These are phyloP conservation scores for Coprinopsis marcescibilis DNA, from an alignment of 768 basidiomycete species.

Conservation along the genomic window DNA sequence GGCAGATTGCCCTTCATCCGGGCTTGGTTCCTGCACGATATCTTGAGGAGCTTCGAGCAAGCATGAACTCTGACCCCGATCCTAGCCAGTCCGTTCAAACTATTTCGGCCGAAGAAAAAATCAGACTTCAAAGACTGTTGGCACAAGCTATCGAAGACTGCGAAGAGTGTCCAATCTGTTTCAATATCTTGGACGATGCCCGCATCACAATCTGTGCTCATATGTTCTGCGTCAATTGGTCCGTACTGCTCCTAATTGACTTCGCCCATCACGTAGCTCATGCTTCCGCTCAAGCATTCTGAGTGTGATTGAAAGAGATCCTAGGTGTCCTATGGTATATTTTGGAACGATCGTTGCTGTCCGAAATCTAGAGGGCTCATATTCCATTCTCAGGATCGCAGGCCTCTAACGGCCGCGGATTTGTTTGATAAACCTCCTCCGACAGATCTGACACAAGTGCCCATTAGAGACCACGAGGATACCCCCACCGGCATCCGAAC, in stretches of 20 bases:
- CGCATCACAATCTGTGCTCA: conserved; percentile 73
- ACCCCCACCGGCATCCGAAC: conserved; percentile 31
- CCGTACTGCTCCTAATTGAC: conserved; percentile 11
- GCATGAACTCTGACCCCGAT: conserved; percentile 29
- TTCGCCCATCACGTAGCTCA: not conserved
- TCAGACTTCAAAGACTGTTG: conserved; percentile 51
- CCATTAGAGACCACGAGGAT: conserved; percentile 34
- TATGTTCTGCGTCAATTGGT: conserved; percentile 70
- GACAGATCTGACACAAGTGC: conserved; percentile 62
- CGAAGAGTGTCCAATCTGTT: conserved; percentile 81
- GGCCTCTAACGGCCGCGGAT: conserved; percentile 45
- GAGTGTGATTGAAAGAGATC: conserved; percentile 62
- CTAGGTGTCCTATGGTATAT: conserved; percentile 77
- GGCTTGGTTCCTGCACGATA: conserved; percentile 68
- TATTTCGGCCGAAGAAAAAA: conserved; percentile 49
- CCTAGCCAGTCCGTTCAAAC: conserved; percentile 20
- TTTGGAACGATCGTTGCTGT: conserved; percentile 7
- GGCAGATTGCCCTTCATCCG: conserved; percentile 78
- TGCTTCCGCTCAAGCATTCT: conserved; percentile 44
- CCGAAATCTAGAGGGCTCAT: no score
- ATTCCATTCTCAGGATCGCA: conserved; percentile 86
- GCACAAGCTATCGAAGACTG: conserved; percentile 70
- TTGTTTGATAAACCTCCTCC: conserved; percentile 60
- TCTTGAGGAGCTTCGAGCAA: conserved; percentile 52
- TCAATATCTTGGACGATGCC: conserved; percentile 52